phyloP scores from a whole-genome alignment of 2,329 filamentous ascomycete species.

The Aureobasidium sp. region DNA sequence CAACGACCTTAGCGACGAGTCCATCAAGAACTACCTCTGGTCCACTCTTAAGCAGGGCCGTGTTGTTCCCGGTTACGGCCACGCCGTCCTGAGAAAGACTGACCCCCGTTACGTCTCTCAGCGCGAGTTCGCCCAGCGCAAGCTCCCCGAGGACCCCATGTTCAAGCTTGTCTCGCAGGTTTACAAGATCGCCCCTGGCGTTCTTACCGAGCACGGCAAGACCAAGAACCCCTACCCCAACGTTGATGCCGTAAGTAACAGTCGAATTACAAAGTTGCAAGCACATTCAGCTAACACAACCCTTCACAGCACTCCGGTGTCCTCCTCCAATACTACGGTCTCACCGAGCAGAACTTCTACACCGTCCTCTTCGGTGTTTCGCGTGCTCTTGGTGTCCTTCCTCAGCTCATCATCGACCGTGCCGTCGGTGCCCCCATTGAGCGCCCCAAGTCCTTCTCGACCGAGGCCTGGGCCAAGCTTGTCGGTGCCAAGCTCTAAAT shows the following conservation, averaged over 20 bases:
- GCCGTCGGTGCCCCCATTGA: constrained; percentile 95
- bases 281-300: constrained; percentile 7
- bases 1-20: constrained; percentile 89
- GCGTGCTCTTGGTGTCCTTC: constrained; percentile 94
- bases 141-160: constrained; percentile 96
- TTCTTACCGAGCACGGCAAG: constrained; percentile 99
- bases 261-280: not conserved
- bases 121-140: constrained; percentile 90
- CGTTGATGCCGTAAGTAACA: constrained; percentile 63
- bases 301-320: constrained; percentile 76
- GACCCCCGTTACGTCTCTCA: constrained; percentile 98
- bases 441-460: constrained; percentile 98
- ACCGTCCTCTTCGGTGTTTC: constrained; percentile 99
- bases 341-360: constrained; percentile 99
- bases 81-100: constrained; percentile 98
- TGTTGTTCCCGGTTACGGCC: constrained; percentile 96
- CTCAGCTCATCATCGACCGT: constrained; percentile 99
- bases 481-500: constrained; percentile 79
- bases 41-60: constrained; percentile 89
- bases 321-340: constrained; percentile 97
- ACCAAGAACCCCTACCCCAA: constrained; percentile 99
- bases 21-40: constrained; percentile 99
- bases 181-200: constrained; percentile 98
- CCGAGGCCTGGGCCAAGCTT: constrained; percentile 91
- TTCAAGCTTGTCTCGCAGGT: constrained; percentile 99